Evolutionary conservation across 306 rosid species (phyloP).

Genomic region (Gynostemma pentaphyllum): DNA sequence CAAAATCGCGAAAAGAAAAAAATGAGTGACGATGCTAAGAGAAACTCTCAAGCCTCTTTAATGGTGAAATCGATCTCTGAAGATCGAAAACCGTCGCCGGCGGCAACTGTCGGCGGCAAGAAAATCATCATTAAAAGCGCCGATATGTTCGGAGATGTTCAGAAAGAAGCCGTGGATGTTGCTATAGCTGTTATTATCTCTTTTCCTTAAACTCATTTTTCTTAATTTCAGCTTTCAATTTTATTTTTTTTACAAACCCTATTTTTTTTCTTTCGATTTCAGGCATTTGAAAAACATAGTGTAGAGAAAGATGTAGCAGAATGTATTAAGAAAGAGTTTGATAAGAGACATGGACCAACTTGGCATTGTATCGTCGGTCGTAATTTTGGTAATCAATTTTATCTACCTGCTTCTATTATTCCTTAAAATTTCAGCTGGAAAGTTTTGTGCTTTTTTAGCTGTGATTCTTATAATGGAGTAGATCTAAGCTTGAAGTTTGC

Average conservation of each 20-base stretch:
- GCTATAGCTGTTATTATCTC: constrained; percentile 69
- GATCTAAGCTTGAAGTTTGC: not conserved
- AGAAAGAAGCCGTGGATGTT: constrained; percentile 81
- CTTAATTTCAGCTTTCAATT: not conserved
- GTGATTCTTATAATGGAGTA: not conserved
- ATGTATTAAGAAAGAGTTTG: constrained; percentile 85
- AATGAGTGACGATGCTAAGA: constrained; percentile 66
- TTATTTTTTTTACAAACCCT: not conserved
- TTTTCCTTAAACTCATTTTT: not conserved
- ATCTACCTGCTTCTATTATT: constrained; percentile 7
- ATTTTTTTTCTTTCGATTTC: constrained; percentile 2
- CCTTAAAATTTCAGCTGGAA: not conserved
- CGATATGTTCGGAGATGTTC: constrained; percentile 78
- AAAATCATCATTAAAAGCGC: constrained; percentile 83
- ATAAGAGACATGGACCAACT: constrained; percentile 77
- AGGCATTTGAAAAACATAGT: constrained; percentile 83
- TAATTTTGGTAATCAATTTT: constrained; percentile 54
- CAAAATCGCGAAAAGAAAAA: not conserved
- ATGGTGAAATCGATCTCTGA: constrained; percentile 41
- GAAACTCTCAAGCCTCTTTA: constrained; percentile 35
- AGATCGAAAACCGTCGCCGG: constrained; percentile 54
- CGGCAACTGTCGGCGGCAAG: constrained; percentile 31
- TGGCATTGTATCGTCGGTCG: constrained; percentile 99
- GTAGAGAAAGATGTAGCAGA: constrained; percentile 95
- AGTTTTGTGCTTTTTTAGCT: not conserved